phyloP scores from a whole-genome alignment of 352 stramenopile genomes.

The Globisporangium apiculatum region DNA sequence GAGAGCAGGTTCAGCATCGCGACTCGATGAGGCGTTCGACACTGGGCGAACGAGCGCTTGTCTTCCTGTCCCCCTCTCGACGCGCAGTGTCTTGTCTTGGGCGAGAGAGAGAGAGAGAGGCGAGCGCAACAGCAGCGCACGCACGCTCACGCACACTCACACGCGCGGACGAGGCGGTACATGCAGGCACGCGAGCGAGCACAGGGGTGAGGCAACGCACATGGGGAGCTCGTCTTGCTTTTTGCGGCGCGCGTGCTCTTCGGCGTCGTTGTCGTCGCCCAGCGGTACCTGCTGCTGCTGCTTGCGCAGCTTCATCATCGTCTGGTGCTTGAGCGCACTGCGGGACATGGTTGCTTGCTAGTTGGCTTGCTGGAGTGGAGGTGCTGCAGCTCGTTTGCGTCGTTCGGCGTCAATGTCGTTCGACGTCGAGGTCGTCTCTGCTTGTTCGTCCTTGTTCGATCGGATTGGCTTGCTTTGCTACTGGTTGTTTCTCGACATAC shows the following conservation, averaged over 20 bases:
- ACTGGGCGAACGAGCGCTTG: background rate
- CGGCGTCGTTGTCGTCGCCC: slow-evolving; percentile 26
- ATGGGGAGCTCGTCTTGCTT: slow-evolving; percentile 78
- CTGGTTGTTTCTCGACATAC: too few species aligned
- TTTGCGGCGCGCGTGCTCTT: slow-evolving; percentile 37
- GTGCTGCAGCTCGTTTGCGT: too few species aligned
- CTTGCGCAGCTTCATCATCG: slow-evolving; percentile 48
- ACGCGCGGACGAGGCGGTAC: background rate
- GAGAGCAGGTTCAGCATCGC: background rate
- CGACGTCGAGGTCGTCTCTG: too few species aligned
- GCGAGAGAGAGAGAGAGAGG: slow-evolving; percentile 2
- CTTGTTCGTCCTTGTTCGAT: too few species aligned
- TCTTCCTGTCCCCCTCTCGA: background rate
- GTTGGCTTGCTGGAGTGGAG: background rate
- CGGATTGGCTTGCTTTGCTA: too few species aligned
- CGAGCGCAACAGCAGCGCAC: background rate
- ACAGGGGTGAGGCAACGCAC: slow-evolving; percentile 25
- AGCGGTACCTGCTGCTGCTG: slow-evolving; percentile 15
- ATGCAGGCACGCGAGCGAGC: slow-evolving; percentile 2
- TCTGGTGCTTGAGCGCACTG: slow-evolving; percentile 60
- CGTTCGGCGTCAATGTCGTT: too few species aligned
- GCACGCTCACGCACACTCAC: too few species aligned
- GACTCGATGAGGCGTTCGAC: background rate
- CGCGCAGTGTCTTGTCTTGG: background rate
- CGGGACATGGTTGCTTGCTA: slow-evolving; percentile 44